A percentile compares a stretch with the other conserved stretches of the same genome.
These are phyloP conservation scores for Rhodofomes roseus DNA, from an alignment of 1,284 basidiomycete genomes.

Conservation along the genomic window DNA sequence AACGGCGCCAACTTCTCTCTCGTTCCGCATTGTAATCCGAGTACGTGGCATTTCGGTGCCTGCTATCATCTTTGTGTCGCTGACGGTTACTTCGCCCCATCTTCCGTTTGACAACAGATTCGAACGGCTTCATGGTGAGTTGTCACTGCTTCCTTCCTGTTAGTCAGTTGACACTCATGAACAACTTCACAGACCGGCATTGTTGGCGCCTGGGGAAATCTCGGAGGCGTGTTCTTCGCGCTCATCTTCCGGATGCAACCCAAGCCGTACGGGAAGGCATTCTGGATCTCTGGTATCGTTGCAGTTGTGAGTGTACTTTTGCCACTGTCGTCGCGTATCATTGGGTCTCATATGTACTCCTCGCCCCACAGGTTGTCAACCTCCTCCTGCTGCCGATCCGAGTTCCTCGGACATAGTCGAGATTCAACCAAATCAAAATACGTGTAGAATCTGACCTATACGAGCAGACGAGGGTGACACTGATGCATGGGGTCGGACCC, in stretches of 20 bases:
- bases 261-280: slow-evolving; percentile 35
- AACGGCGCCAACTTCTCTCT: slow-evolving; percentile 55
- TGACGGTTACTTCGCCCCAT: slow-evolving; percentile 14
- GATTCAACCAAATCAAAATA: neutral
- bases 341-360: neutral
- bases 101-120: slow-evolving; percentile 25
- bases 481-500: too few relatives aligned
- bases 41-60: slow-evolving; percentile 24
- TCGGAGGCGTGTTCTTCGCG: slow-evolving; percentile 50
- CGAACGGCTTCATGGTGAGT: slow-evolving; percentile 35
- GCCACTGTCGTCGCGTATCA: neutral
- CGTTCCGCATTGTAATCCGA: slow-evolving; percentile 49
- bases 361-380: slow-evolving; percentile 14
- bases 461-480: neutral
- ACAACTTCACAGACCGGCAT: slow-evolving; percentile 36
- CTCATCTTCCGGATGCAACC: slow-evolving; percentile 49
- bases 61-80: neutral
- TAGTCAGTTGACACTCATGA: neutral
- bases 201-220: slow-evolving; percentile 50
- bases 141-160: neutral
- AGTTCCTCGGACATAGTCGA: slow-evolving; percentile 13
- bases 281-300: slow-evolving; percentile 44
- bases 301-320: slow-evolving; percentile 23
- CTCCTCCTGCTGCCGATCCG: slow-evolving; percentile 11
- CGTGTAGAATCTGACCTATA: neutral